These are phyloP conservation scores for Pseudogymnoascus sp. DNA, from an alignment of 2,329 filamentous ascomycete species.

Conservation along the genomic window DNA sequence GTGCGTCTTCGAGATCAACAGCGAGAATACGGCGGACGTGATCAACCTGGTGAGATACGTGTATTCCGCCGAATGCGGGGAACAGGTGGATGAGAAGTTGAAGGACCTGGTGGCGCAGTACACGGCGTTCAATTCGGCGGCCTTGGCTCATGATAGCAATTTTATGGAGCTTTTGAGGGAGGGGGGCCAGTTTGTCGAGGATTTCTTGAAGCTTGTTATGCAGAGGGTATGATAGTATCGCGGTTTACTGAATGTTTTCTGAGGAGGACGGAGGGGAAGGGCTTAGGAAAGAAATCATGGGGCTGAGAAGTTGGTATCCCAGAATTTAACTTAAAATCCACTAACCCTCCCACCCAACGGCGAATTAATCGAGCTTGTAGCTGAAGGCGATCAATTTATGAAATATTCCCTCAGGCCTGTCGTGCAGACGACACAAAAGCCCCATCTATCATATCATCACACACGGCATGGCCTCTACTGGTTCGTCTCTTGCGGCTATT, in stretches of 20 bases:
- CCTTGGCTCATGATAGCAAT: constrained; percentile 8
- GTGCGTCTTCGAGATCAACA: constrained; percentile 12
- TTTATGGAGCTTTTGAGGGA: constrained; percentile 18
- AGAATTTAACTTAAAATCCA: not conserved
- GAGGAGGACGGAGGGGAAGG: not conserved
- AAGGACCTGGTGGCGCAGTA: constrained; percentile 15
- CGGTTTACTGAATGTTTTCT: not conserved
- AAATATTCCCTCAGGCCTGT: not conserved
- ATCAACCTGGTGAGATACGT: constrained; percentile 12
- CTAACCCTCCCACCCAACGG: not conserved
- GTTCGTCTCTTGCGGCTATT: not conserved
- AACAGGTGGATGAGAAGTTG: constrained; percentile 8
- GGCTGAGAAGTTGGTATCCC: not conserved
- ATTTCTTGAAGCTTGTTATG: constrained; percentile 16
- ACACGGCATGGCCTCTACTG: not conserved
- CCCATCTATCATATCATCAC: not conserved
- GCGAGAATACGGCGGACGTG: constrained; percentile 14
- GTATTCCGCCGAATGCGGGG: constrained; percentile 8
- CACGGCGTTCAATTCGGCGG: constrained; percentile 12
- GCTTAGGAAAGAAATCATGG: not conserved
- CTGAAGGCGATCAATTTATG: not conserved
- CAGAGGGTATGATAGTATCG: constrained; percentile 6
- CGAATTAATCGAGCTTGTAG: not conserved
- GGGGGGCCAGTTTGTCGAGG: constrained; percentile 17
- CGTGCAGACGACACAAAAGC: not conserved